phyloP scores from a whole-genome alignment of 1,284 basidiomycete genomes.

The Trametes sp. region DNA sequence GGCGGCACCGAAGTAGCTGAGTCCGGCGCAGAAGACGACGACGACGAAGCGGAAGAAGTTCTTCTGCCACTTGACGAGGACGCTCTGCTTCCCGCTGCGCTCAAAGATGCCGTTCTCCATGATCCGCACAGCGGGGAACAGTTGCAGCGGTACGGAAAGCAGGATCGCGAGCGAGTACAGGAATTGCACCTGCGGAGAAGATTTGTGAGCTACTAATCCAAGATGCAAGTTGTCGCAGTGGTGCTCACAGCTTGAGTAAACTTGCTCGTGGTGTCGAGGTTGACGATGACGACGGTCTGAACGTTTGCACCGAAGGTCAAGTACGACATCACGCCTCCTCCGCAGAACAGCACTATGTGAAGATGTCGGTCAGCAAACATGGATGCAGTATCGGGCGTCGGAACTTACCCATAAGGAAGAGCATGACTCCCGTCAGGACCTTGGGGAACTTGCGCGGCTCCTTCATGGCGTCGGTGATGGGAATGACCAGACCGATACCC shows the following conservation, averaged over 20 bases:
- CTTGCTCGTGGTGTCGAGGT: conserved; percentile 85
- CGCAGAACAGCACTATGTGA: conserved; percentile 80
- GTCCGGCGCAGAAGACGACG: conserved; percentile 77
- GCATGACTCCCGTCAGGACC: conserved; percentile 92
- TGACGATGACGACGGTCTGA: conserved; percentile 95
- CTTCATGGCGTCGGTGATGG: conserved; percentile 96
- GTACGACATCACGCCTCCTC: conserved; percentile 90
- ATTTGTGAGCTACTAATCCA: not conserved
- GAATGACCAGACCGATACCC: conserved; percentile 96
- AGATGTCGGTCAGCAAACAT: conserved; percentile 7
- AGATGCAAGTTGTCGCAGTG: not conserved
- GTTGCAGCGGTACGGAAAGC: conserved; percentile 92
- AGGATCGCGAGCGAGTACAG: conserved; percentile 94
- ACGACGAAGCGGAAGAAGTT: conserved; percentile 86
- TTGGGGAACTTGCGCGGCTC: conserved; percentile 94
- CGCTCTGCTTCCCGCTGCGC: conserved; percentile 82
- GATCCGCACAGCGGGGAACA: conserved; percentile 97
- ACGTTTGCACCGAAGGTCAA: conserved; percentile 88
- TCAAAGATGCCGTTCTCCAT: conserved; percentile 97
- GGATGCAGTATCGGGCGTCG: conserved; percentile 11
- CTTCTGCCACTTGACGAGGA: conserved; percentile 88
- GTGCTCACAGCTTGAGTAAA: conserved; percentile 84
- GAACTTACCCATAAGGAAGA: conserved; percentile 70
- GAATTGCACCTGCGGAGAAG: conserved; percentile 69
- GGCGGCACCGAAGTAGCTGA: conserved; percentile 87